Percentiles rank a stretch among this genome's conserved stretches.
These are phyloP conservation scores for Saturnispora gosingensis DNA, from an alignment of 805 yeast genomes.

Conservation along the genomic window DNA sequence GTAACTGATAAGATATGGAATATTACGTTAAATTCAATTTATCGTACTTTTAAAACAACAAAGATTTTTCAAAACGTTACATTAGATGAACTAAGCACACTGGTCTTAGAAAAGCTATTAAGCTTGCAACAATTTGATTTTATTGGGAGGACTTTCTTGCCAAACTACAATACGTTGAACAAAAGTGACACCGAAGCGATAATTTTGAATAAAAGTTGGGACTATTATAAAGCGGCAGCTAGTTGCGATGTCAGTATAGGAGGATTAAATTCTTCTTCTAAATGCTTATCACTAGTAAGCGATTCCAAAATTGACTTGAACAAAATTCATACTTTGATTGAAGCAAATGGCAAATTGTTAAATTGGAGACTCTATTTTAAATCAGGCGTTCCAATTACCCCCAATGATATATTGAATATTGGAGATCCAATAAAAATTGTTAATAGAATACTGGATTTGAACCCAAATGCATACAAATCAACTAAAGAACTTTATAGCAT, in stretches of 20 bases:
- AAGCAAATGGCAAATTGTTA: constrained; percentile 17
- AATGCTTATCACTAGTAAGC: constrained; percentile 16
- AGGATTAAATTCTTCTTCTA: constrained; percentile 16
- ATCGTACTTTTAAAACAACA: constrained; percentile 22
- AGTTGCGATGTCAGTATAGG: constrained; percentile 25
- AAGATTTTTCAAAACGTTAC: constrained; percentile 20
- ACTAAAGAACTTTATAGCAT: constrained; percentile 34
- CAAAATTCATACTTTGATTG: constrained; percentile 14
- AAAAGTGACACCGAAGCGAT: constrained; percentile 9
- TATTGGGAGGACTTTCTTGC: constrained; percentile 12
- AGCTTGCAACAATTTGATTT: constrained; percentile 16
- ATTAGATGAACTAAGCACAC: constrained; percentile 14
- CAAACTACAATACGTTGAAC: constrained; percentile 16
- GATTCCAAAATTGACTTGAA: neutral
- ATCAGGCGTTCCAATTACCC: constrained; percentile 25
- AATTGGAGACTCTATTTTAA: constrained; percentile 24
- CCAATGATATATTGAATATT: constrained; percentile 18
- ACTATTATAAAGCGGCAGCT: constrained; percentile 21
- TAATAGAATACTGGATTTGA: constrained; percentile 38
- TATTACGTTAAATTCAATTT: constrained; percentile 21
- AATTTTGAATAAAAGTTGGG: constrained; percentile 19
- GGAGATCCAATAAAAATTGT: constrained; percentile 21
- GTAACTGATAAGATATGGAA: constrained; percentile 19
- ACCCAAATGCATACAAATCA: constrained; percentile 41
- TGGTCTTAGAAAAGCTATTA: constrained; percentile 18